Conservation (phyloP, 176 grass and related monocot genomes). For the Carex parvula region DNA sequence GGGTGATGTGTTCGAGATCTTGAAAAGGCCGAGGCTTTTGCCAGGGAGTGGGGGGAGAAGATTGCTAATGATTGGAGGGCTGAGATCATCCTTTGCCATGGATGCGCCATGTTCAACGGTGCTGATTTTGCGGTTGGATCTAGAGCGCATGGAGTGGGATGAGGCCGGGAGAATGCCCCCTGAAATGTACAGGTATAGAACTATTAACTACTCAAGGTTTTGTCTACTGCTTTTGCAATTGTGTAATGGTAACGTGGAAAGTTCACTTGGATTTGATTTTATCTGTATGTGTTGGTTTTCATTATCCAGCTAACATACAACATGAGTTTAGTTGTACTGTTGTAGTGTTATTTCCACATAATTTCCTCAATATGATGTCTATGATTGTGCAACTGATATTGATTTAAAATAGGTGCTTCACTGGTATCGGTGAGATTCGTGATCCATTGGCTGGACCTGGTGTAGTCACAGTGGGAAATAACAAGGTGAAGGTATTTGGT, state of each 20-base stretch:
- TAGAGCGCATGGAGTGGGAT: constrained; percentile 92
- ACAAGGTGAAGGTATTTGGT: constrained; percentile 98
- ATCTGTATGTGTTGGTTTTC: not conserved
- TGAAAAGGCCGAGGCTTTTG: constrained; percentile 87
- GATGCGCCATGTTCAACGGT: constrained; percentile 94
- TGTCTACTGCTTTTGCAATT: not conserved
- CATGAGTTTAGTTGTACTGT: not conserved
- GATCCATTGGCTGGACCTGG: constrained; percentile 21
- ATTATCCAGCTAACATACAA: not conserved
- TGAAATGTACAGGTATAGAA: constrained; percentile 54
- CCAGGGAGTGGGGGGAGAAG: constrained; percentile 55
- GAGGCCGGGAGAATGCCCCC: constrained; percentile 89
- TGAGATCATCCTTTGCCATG: constrained; percentile 67
- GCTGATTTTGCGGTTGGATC: constrained; percentile 83
- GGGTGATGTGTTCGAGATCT: constrained; percentile 87
- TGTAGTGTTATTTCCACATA: not conserved
- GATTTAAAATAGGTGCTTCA: constrained; percentile 47
- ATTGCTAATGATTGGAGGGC: constrained; percentile 88
- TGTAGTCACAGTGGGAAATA: constrained; percentile 44
- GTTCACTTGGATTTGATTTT: not conserved
- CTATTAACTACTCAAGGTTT: not conserved
- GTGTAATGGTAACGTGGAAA: not conserved
- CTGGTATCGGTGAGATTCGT: constrained; percentile 46
- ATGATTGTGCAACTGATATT: not conserved
- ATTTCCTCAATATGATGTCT: not conserved